Evolutionary conservation across 179 eudicot genomes (phyloP).

Genomic region (Heliamphora ciliata): DNA sequence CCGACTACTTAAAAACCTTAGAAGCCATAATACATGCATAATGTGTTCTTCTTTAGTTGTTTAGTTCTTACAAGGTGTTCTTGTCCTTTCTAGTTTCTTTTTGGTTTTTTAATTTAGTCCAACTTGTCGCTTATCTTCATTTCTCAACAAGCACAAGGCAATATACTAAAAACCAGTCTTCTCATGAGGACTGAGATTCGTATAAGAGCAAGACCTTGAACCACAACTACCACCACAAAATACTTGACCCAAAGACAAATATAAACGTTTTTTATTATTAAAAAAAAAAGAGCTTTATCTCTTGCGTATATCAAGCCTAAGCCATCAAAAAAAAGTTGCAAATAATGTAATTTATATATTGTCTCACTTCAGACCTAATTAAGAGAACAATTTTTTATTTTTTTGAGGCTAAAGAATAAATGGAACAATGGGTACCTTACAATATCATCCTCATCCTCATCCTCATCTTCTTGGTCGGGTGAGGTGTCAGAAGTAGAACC

Average conservation of each 20-base stretch:
- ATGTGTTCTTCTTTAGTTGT: neutral
- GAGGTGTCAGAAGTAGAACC: conserved; percentile 46
- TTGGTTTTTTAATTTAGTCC: neutral
- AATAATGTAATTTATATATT: neutral
- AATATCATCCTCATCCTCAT: conserved; percentile 16
- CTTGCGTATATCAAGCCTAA: neutral
- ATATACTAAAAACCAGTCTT: neutral
- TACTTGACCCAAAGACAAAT: neutral
- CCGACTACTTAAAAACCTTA: no score
- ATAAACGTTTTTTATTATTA: no score
- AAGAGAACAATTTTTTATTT: no score
- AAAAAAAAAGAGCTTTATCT: neutral
- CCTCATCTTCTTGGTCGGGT: conserved; percentile 33
- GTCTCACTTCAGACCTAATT: neutral
- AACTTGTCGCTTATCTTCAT: neutral
- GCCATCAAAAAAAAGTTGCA: neutral
- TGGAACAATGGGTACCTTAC: conserved; percentile 30
- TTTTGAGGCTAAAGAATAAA: neutral
- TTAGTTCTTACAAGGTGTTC: neutral
- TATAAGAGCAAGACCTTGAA: neutral
- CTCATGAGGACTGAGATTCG: neutral
- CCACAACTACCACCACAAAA: neutral
- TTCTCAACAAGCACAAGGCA: neutral
- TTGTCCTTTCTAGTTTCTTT: neutral
- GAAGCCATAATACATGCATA: neutral